Evolutionary conservation across 345 rosid genomes (phyloP).

Genomic region (Streptanthus diversifolius): DNA sequence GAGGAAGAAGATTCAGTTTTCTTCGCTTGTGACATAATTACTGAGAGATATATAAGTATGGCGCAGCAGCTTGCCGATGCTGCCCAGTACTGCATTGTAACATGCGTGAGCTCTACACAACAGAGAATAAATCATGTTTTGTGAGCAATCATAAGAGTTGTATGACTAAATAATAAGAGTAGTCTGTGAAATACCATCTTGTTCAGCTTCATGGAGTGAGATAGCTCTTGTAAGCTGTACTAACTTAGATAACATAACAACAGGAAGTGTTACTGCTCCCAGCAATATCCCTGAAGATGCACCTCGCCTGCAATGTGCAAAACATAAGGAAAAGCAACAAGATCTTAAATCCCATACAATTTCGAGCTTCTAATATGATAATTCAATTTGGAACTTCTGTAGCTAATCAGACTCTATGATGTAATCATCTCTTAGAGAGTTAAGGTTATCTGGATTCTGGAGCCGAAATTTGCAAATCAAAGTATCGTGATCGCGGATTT

Average conservation of each 20-base stretch:
- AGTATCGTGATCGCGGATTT: too few species aligned
- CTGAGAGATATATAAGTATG: slow-evolving; percentile 59
- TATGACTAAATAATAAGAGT: neutral
- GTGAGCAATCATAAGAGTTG: too few species aligned
- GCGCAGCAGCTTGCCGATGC: slow-evolving; percentile 59
- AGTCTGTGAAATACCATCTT: slow-evolving; percentile 41
- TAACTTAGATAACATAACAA: slow-evolving; percentile 68
- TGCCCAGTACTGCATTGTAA: slow-evolving; percentile 81
- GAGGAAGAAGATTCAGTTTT: slow-evolving; percentile 25
- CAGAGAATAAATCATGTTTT: neutral
- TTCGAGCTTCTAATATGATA: neutral
- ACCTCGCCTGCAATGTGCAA: slow-evolving; percentile 49
- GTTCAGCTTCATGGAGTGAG: slow-evolving; percentile 43
- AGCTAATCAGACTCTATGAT: too few species aligned
- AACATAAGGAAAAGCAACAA: neutral
- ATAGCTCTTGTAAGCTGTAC: slow-evolving; percentile 70
- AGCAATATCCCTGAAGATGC: slow-evolving; percentile 86
- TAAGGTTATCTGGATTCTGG: too few species aligned
- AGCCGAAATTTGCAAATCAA: too few species aligned
- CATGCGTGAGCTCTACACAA: slow-evolving; percentile 55
- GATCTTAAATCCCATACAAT: neutral
- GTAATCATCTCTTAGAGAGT: neutral
- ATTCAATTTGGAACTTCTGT: neutral
- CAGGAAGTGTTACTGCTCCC: slow-evolving; percentile 78
- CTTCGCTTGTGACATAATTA: slow-evolving; percentile 34